Evolutionary conservation across 2,329 filamentous ascomycete species (phyloP).

Genomic region (Cladosporium sp.): DNA sequence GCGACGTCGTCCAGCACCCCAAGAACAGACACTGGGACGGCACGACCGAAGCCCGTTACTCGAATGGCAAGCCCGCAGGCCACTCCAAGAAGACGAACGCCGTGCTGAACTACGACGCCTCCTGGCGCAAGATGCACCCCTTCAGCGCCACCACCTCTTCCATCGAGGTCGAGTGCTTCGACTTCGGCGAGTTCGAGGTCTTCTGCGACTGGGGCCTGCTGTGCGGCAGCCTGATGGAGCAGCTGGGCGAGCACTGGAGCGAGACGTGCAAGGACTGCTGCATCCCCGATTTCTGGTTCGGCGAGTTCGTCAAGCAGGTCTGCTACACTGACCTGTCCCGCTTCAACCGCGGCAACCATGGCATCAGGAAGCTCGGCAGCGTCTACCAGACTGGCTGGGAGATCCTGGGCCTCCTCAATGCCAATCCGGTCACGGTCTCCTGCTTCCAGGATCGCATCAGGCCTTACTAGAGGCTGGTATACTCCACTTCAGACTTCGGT

Average conservation of each 20-base stretch:
- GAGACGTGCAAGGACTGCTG: neutral
- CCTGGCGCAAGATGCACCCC: constrained; percentile 7
- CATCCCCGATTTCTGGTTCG: constrained; percentile 2
- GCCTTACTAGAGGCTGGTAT: neutral
- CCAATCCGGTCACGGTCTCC: neutral
- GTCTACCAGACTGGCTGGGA: neutral
- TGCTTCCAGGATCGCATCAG: neutral
- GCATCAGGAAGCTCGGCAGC: neutral
- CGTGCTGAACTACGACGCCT: neutral
- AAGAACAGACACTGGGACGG: neutral
- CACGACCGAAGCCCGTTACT: neutral
- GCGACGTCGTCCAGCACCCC: neutral
- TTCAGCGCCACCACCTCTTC: constrained; percentile 1
- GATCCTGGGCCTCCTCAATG: neutral
- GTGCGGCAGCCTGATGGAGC: constrained; percentile 1
- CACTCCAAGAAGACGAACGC: neutral
- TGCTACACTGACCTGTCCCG: neutral
- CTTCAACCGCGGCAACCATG: neutral
- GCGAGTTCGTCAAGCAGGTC: neutral
- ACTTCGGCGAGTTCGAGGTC: neutral
- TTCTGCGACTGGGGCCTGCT: neutral
- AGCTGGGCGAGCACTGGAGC: constrained; percentile 2
- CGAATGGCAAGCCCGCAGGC: neutral
- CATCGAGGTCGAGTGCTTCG: constrained; percentile 4
- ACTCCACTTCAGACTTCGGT: no score